Conservation (phyloP, 176 grass and related monocot genomes). For the Raddia distichophylla region DNA sequence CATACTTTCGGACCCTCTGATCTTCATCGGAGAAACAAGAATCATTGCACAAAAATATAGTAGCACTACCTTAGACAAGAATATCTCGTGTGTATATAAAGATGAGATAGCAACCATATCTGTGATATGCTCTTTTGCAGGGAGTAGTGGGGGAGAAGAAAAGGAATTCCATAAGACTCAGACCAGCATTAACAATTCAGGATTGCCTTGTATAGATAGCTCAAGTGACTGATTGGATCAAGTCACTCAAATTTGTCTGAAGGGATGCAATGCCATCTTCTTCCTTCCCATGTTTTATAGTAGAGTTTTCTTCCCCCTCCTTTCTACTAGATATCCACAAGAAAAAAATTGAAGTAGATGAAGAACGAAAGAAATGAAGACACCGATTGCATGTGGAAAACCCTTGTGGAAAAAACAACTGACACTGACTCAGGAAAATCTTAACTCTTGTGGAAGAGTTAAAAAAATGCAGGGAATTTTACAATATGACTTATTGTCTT, state of each 20-base stretch:
- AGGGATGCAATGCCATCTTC: constrained; percentile 8
- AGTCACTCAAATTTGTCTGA: constrained; percentile 25
- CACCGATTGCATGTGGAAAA: too few relatives aligned
- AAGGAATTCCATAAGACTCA: constrained; percentile 39
- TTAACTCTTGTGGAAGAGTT: too few relatives aligned
- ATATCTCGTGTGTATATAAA: constrained; percentile 51
- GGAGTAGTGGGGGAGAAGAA: constrained; percentile 43
- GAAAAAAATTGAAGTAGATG: too few relatives aligned
- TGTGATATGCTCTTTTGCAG: constrained; percentile 42
- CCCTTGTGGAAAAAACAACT: too few relatives aligned
- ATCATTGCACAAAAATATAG: constrained; percentile 23
- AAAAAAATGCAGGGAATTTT: too few relatives aligned
- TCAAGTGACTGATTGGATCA: constrained; percentile 12
- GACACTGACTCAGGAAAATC: too few relatives aligned
- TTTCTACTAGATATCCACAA: too few relatives aligned
- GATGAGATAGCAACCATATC: constrained; percentile 57
- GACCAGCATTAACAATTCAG: constrained; percentile 45
- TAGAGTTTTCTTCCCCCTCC: too few relatives aligned
- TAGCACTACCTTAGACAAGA: constrained; percentile 44
- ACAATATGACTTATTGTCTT: too few relatives aligned
- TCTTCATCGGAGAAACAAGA: constrained; percentile 34
- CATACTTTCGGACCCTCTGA: constrained; percentile 25
- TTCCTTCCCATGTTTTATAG: too few relatives aligned
- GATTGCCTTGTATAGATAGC: constrained; percentile 30
- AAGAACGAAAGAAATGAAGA: too few relatives aligned